Base-by-base conservation (phyloP, 2,329 filamentous ascomycete species). In the Exserohilum turcica region DNA sequence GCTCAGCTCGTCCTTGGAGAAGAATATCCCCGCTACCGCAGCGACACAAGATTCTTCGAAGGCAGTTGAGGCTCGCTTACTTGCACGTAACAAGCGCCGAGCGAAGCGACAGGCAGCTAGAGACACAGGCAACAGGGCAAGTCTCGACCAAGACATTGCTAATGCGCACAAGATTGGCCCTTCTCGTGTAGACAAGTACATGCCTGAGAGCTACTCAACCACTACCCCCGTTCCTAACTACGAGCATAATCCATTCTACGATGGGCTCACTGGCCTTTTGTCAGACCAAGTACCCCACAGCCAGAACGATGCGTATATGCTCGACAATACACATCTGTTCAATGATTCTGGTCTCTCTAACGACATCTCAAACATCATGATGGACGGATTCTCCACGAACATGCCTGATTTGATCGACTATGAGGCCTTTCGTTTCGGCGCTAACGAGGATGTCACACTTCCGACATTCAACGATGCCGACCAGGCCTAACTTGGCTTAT, bases 391-490 rank as follows among this genome's bases (percentile, higher is more conserved):
- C 36, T 16, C 12, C 24, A 32, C 7, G 2, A 37, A 28, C 32
- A 21, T 37, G 24, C 16, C 32, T 6, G 15, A 19, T 13, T 15
- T 15, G 8, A 28, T 19, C n/a, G 35, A 51, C 18, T 38, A 31
- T 9, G 38, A 38, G 19, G 56, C 61, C 5, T 64, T 68, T 35
- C 62, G 60, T 27, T 24, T 27, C 10, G 64, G 63, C 8, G 62
- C 62, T 8, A 52, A 66, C 31, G 60, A 46, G 7, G 37, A 64
- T 60, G 62, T 56, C 15, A 61, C 57, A 5, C 58, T 68, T 10
- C 65, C 65, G 7, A 29, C 48, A 7, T 52, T 62, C 46, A 32
- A 57, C 31, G 13, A 35, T 10, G 13, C 29, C 10, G 12, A 3
- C 19, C 31, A 19, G 13, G 32, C 16, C 15, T 58, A 29, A 57